A percentile compares a stretch with the other conserved stretches of the same genome.
Conservation (phyloP, 1,284 basidiomycete genomes). For the Neonothopanus nambi region DNA sequence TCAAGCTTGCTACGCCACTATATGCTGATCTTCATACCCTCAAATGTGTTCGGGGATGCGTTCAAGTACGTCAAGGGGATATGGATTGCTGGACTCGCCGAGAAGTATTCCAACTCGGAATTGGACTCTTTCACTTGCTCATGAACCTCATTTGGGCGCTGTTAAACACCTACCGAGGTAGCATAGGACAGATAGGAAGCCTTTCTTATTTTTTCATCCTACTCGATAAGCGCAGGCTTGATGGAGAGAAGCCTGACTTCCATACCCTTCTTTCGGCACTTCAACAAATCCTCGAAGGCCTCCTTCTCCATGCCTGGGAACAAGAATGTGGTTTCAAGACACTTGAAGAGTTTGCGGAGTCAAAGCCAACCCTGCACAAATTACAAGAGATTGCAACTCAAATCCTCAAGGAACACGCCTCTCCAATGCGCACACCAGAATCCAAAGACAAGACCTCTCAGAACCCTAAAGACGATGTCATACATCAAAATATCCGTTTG, state of each 20-base stretch:
- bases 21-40: not conserved
- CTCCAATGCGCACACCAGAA: not conserved
- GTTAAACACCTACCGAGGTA: constrained; percentile 17
- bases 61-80: constrained; percentile 17
- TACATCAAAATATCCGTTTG: constrained; percentile 22
- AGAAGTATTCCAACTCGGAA: constrained; percentile 26
- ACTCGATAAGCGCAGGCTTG: constrained; percentile 22
- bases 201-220: constrained; percentile 23
- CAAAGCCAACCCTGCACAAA: constrained; percentile 8
- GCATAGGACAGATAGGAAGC: constrained; percentile 13
- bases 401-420: constrained; percentile 7
- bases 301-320: constrained; percentile 18
- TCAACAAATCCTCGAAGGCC: constrained; percentile 19
- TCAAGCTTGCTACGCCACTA: not conserved
- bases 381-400: not conserved
- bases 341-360: constrained; percentile 13
- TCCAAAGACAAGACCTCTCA: not conserved
- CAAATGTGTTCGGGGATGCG: not conserved
- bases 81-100: constrained; percentile 22
- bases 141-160: constrained; percentile 30
- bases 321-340: constrained; percentile 12
- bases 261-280: constrained; percentile 21
- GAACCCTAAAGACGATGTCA: constrained; percentile 11
- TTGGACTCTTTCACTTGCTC: constrained; percentile 29
- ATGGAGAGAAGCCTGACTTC: constrained; percentile 24